phyloP scores from a whole-genome alignment of 441 rosid genomes.

The Macaranga tanarius region DNA sequence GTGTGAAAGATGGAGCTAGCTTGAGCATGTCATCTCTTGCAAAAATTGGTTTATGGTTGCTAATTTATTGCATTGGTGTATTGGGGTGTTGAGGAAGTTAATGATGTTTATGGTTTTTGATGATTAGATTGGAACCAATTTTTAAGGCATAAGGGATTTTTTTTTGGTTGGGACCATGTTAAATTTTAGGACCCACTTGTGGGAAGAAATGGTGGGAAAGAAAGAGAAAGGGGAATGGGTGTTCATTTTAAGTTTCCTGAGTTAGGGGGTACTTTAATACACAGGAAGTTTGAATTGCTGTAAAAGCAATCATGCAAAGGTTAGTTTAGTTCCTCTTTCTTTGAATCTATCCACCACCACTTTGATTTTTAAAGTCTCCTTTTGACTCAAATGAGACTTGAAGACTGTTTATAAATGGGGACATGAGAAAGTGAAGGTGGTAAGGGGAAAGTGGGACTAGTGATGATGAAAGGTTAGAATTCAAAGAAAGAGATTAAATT shows the following conservation, averaged over 20 bases:
- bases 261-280: conserved; percentile 23
- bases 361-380: conserved; percentile 19
- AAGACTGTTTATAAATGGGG: conserved; percentile 25
- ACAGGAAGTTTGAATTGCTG: conserved; percentile 28
- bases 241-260: conserved; percentile 17
- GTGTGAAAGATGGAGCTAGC: neutral
- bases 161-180: neutral
- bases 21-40: neutral
- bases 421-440: conserved; percentile 46
- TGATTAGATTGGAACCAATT: conserved; percentile 9
- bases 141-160: conserved; percentile 11
- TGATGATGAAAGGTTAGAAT: conserved; percentile 33
- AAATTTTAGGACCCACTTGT: conserved; percentile 10
- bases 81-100: neutral
- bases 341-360: conserved; percentile 25
- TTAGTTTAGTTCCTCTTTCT: conserved; percentile 14
- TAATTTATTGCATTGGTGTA: neutral
- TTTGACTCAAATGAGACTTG: conserved; percentile 40
- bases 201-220: neutral
- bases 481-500: neutral
- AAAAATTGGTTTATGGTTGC: neutral
- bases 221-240: conserved; percentile 6
- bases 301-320: conserved; percentile 34
- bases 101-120: neutral
- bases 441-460: conserved; percentile 31